These are phyloP conservation scores for Mycena pura DNA, from an alignment of 768 basidiomycete genomes.

Conservation along the genomic window DNA sequence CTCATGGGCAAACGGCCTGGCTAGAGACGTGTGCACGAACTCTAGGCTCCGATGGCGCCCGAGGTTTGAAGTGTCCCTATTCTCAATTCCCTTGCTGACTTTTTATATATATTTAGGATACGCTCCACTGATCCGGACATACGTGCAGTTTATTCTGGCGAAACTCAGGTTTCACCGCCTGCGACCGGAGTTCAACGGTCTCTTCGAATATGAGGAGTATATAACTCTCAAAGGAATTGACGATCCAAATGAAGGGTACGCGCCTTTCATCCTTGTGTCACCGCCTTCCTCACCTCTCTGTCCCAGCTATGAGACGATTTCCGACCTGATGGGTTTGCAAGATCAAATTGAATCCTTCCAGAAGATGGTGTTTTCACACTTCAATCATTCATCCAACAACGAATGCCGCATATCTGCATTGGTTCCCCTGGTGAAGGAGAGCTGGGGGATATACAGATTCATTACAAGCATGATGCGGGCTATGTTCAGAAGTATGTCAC, in stretches of 20 bases:
- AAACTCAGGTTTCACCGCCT: conserved; percentile 96
- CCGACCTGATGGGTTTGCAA: conserved; percentile 96
- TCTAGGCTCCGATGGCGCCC: conserved; percentile 74
- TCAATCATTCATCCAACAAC: conserved; percentile 89
- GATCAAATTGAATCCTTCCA: conserved; percentile 99
- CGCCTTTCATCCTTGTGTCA: background rate
- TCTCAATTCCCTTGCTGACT: background rate
- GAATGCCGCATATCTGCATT: conserved; percentile 96
- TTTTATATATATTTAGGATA: conserved; percentile 65
- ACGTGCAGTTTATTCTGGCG: conserved; percentile 93
- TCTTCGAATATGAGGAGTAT: conserved; percentile 99
- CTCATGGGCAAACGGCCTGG: conserved; percentile 96
- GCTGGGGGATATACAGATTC: conserved; percentile 98
- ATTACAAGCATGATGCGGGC: conserved; percentile 99
- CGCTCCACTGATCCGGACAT: conserved; percentile 90
- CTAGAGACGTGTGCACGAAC: conserved; percentile 96
- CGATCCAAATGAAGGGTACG: conserved; percentile 98
- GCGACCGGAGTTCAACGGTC: conserved; percentile 96
- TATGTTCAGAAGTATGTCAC: conserved; percentile 84
- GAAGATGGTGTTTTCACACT: conserved; percentile 95
- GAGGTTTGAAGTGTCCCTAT: conserved; percentile 56
- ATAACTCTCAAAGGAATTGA: conserved; percentile 96
- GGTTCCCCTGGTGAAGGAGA: conserved; percentile 98
- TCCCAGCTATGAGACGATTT: conserved; percentile 93
- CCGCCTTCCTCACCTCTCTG: conserved; percentile 20